phyloP scores from a whole-genome alignment of 2,329 filamentous ascomycete genomes.

The Aspergillus novoparasiticus region DNA sequence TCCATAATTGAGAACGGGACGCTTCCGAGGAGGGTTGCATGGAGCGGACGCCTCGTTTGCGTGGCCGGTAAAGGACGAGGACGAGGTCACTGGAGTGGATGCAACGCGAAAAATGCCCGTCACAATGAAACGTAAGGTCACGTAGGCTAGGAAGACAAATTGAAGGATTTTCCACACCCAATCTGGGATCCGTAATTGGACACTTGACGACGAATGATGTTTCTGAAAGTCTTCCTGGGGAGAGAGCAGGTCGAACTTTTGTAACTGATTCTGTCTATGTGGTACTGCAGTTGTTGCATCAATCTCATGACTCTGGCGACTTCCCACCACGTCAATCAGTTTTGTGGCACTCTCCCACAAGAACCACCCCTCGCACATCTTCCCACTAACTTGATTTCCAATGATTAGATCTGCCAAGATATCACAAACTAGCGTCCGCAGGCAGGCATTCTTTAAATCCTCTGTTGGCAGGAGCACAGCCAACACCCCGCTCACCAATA shows the following conservation, averaged over 20 bases:
- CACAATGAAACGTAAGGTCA: constrained; percentile 67
- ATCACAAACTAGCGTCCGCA: constrained; percentile 81
- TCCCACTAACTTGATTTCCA: constrained; percentile 77
- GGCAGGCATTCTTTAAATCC: constrained; percentile 83
- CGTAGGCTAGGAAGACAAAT: constrained; percentile 55
- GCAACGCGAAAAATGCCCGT: constrained; percentile 67
- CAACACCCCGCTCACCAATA: constrained; percentile 81
- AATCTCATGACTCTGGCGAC: constrained; percentile 20
- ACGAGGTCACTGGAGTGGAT: constrained; percentile 53
- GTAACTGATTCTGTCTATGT: constrained; percentile 48
- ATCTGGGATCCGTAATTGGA: constrained; percentile 39
- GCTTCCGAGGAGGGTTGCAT: constrained; percentile 38
- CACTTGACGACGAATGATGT: constrained; percentile 28
- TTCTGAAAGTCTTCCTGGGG: constrained; percentile 31
- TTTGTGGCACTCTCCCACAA: constrained; percentile 84
- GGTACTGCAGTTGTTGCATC: constrained; percentile 34
- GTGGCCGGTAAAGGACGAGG: constrained; percentile 26
- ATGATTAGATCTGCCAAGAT: constrained; percentile 89
- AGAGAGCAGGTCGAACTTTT: constrained; percentile 60
- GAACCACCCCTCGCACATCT: constrained; percentile 83
- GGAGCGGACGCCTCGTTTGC: constrained; percentile 35
- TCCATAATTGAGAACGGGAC: constrained; percentile 74
- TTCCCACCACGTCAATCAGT: constrained; percentile 55
- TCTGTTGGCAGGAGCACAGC: constrained; percentile 87
- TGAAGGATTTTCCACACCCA: constrained; percentile 58